Evolutionary conservation across 2,329 filamentous ascomycete genomes (phyloP), one percentile per base, ranked within the genome.

Genomic region (Alternaria atra): DNA sequence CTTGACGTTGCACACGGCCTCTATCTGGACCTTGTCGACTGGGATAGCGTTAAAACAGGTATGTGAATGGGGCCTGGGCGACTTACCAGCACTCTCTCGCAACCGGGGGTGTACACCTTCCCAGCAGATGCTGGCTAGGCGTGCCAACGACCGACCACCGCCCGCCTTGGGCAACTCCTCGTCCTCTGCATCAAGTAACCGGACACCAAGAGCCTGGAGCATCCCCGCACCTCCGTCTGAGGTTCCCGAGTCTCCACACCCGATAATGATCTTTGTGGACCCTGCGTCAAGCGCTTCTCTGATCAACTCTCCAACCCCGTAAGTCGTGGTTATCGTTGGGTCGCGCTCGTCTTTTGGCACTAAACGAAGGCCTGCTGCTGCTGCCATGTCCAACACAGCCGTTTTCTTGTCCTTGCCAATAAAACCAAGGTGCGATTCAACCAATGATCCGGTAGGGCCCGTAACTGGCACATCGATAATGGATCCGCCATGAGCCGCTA

Each of bases 211-310:
- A 2, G 84, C 84, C 63, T 86, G 84, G 8, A 84, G 80, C 83
- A 86, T 85, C 13, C 84, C 84, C 0, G 82, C 81, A 13, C 84
- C 84, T 6, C 83, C 84, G 60, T 86, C 84, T 37, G 83, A 84
- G 5, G 84, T 86, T 5, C 83, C 84, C 3, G 84, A 86, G 66
- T 86, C 84, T 35, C 84, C 84, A 64, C 84, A 86, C 1, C 84
- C 84, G 23, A 86, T 71, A 7, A 86, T 74, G 47, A 86, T 82
- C 7, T 79, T 79, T 8, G 73, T 73, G 8, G 78, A 82, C 1
- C 83, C 84, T 50, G 78, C 75, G 53, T 84, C 80, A 4, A 86
- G 70, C 2, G 84, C 84, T 12, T 80, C 79, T 3, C 72, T 66
- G 13, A 86, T 80, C 8, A 85, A 73, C 63, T 86, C 75, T 2